Conservation (phyloP, 805 yeast species). For the Yarrowia porcina region DNA sequence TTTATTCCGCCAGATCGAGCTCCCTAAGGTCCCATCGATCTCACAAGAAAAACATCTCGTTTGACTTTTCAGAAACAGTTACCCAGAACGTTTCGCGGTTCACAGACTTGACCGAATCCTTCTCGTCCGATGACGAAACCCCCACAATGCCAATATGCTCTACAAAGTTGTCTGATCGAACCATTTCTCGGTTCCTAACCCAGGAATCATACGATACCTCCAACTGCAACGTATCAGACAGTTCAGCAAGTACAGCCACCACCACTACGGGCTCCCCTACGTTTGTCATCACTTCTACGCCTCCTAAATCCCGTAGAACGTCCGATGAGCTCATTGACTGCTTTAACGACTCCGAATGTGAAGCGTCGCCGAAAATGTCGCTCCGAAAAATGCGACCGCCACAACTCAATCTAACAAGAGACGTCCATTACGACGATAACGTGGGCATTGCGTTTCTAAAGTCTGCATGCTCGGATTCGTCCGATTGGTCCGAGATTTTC, state of each 20-base stretch:
- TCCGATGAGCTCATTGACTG: background rate
- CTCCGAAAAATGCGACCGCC: constrained; percentile 1
- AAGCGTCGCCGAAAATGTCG: background rate
- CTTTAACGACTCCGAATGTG: constrained; percentile 10
- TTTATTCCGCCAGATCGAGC: background rate
- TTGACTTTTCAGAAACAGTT: constrained; percentile 6
- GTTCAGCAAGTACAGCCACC: background rate
- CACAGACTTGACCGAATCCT: background rate
- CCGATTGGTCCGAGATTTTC: constrained; percentile 4
- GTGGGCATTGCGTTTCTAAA: constrained; percentile 7
- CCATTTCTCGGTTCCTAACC: background rate
- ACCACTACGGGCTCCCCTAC: background rate
- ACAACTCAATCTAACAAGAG: background rate
- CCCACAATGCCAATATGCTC: background rate
- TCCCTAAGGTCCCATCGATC: background rate
- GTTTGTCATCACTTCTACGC: background rate
- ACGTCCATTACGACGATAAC: background rate
- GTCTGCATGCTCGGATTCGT: background rate
- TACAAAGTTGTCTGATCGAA: background rate
- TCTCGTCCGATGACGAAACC: too few species aligned
- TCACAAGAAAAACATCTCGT: background rate
- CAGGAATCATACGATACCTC: background rate
- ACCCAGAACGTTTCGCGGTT: background rate
- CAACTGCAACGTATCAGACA: background rate
- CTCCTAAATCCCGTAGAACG: background rate